Conservation (phyloP, 140 eudicot species). For the Cichorium intybus region DNA sequence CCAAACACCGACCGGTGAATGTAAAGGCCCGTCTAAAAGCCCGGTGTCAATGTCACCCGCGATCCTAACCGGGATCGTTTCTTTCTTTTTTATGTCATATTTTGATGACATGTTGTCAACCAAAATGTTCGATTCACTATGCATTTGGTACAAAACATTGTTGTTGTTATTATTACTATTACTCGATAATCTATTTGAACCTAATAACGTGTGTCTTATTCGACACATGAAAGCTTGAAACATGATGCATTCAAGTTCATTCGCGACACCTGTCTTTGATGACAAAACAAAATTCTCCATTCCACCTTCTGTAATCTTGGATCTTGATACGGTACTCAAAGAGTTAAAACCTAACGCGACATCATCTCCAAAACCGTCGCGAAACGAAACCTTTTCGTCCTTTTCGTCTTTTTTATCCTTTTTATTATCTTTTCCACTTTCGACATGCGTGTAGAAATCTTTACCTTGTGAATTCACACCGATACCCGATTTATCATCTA, state of each 20-base stretch:
- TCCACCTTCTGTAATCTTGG: slow-evolving; percentile 40
- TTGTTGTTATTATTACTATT: slow-evolving; percentile 4
- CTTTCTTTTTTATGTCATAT: slow-evolving; percentile 81
- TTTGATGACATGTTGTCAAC: slow-evolving; percentile 46
- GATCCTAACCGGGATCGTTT: slow-evolving; percentile 71
- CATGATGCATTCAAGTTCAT: slow-evolving; percentile 80
- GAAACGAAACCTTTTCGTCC: slow-evolving; percentile 27
- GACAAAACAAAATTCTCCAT: slow-evolving; percentile 49
- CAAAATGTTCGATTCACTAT: slow-evolving; percentile 50
- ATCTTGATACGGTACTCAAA: slow-evolving; percentile 30
- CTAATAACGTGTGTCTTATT: slow-evolving; percentile 63
- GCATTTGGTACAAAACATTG: slow-evolving; percentile 40
- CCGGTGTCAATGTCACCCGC: slow-evolving; percentile 94
- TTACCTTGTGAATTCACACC: slow-evolving; percentile 43
- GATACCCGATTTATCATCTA: slow-evolving; percentile 48
- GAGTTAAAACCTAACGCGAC: slow-evolving; percentile 44
- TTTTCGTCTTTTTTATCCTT: neutral
- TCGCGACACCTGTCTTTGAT: slow-evolving; percentile 63
- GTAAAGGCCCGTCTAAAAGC: slow-evolving; percentile 64
- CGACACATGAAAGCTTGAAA: slow-evolving; percentile 95
- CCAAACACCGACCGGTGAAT: slow-evolving; percentile 97
- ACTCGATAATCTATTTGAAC: slow-evolving; percentile 56
- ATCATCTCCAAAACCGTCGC: slow-evolving; percentile 35
- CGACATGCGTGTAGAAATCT: slow-evolving; percentile 66
- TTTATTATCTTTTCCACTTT: slow-evolving; percentile 38